These are phyloP conservation scores for Seiridium cupressi DNA, from an alignment of 2,329 filamentous ascomycete genomes.

Conservation along the genomic window DNA sequence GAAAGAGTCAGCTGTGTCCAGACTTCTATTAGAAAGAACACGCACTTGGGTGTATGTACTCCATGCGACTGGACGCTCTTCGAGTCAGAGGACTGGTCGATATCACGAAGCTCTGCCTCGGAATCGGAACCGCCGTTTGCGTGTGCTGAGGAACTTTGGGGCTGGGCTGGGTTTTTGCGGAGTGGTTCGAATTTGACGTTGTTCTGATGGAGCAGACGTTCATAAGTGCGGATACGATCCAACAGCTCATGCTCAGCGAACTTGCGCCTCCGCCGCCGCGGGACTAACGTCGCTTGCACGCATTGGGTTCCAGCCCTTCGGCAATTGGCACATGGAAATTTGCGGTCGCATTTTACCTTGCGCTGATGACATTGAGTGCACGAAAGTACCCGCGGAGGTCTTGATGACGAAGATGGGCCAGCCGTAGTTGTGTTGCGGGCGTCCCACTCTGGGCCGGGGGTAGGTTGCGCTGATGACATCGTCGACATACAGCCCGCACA, in stretches of 20 bases:
- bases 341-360: conserved; percentile 62
- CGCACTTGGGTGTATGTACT: too few species aligned
- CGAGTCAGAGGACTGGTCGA: too few species aligned
- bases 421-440: too few species aligned
- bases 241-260: conserved; percentile 60
- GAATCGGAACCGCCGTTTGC: conserved; percentile 10
- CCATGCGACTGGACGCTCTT: too few species aligned
- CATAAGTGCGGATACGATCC: conserved; percentile 55
- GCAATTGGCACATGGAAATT: conserved; percentile 57
- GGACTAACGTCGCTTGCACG: conserved; percentile 36
- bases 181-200: conserved; percentile 52
- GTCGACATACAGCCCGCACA: too few species aligned
- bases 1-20: too few species aligned
- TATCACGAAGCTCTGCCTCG: not conserved
- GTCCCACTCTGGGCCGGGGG: too few species aligned
- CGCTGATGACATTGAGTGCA: conserved; percentile 64
- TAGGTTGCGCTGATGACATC: too few species aligned
- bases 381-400: conserved; percentile 31
- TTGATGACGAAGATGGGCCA: not conserved
- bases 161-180: conserved; percentile 14
- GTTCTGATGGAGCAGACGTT: conserved; percentile 53
- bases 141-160: conserved; percentile 8
- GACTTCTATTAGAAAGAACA: too few species aligned
- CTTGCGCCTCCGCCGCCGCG: conserved; percentile 33
- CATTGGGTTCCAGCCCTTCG: conserved; percentile 42